phyloP scores from a whole-genome alignment of 768 basidiomycete genomes.

The Tricholoma sp. region DNA sequence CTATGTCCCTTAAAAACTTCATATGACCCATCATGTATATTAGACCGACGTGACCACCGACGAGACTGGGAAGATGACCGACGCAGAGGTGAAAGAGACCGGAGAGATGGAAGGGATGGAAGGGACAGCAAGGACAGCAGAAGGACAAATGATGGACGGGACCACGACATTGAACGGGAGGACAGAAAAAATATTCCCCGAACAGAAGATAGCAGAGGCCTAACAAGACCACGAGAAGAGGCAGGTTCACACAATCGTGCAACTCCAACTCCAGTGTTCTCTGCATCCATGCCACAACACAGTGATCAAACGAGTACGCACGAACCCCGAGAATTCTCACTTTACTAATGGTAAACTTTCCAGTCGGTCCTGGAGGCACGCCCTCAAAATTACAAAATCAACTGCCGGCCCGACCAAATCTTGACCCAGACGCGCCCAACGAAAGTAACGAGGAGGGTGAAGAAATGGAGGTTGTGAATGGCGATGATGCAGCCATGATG shows the following conservation, averaged over 20 bases:
- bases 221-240: slow-evolving; percentile 8
- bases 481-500: slow-evolving; percentile 80
- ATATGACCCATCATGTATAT: neutral
- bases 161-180: slow-evolving; percentile 17
- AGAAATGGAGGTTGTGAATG: slow-evolving; percentile 49
- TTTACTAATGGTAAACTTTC: neutral
- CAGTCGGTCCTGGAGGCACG: neutral
- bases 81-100: slow-evolving; percentile 34
- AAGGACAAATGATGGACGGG: slow-evolving; percentile 11
- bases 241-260: slow-evolving; percentile 7
- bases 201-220: slow-evolving; percentile 12
- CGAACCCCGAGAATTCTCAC: neutral
- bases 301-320: slow-evolving; percentile 4
- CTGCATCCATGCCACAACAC: slow-evolving; percentile 7
- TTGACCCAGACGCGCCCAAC: slow-evolving; percentile 37
- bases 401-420: slow-evolving; percentile 23
- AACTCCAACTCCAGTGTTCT: slow-evolving; percentile 6
- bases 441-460: slow-evolving; percentile 39
- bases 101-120: slow-evolving; percentile 24
- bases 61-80: slow-evolving; percentile 36
- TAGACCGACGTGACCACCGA: slow-evolving; percentile 37
- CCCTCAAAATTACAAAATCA: slow-evolving; percentile 1
- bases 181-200: slow-evolving; percentile 19
- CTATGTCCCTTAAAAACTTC: neutral
- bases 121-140: slow-evolving; percentile 19